phyloP scores from a whole-genome alignment of 768 basidiomycete species.

The Calocera cornea region DNA sequence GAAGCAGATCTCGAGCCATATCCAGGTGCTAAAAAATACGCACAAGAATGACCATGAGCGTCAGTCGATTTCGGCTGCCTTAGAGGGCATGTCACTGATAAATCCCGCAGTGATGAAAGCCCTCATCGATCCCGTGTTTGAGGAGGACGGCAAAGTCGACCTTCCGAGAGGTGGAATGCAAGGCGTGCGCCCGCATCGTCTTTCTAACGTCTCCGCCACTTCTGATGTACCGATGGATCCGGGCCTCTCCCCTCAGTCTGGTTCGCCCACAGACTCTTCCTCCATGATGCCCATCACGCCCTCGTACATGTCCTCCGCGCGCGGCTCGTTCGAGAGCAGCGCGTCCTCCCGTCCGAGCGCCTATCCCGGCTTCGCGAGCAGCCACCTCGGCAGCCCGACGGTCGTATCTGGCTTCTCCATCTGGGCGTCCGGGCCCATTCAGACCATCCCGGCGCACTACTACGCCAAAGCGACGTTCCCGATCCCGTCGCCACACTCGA shows the following conservation, averaged over 20 bases:
- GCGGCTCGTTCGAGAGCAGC: slow-evolving; percentile 3
- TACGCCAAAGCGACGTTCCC: slow-evolving; percentile 2
- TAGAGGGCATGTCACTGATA: not conserved
- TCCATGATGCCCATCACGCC: slow-evolving; percentile 5
- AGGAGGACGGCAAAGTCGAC: not conserved
- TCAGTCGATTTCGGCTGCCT: not conserved
- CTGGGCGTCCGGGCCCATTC: not conserved
- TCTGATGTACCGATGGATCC: slow-evolving; percentile 2
- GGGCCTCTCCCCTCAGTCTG: not conserved
- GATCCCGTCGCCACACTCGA: not conserved
- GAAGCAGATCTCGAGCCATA: slow-evolving; percentile 27
- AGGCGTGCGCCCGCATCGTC: slow-evolving; percentile 5
- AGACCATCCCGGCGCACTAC: not conserved
- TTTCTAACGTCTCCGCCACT: slow-evolving; percentile 1
- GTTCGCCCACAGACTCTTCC: not conserved
- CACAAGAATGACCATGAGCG: slow-evolving; percentile 15
- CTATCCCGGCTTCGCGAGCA: not conserved
- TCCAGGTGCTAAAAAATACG: slow-evolving; percentile 25
- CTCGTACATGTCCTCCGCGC: slow-evolving; percentile 1
- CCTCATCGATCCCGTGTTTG: not conserved
- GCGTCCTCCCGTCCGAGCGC: not conserved
- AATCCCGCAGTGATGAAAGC: not conserved
- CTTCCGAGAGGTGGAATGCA: not conserved
- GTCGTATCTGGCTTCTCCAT: not conserved
- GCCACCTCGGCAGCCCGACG: not conserved